phyloP scores from a whole-genome alignment of 306 rosid species.

The Vachellia collinsii region DNA sequence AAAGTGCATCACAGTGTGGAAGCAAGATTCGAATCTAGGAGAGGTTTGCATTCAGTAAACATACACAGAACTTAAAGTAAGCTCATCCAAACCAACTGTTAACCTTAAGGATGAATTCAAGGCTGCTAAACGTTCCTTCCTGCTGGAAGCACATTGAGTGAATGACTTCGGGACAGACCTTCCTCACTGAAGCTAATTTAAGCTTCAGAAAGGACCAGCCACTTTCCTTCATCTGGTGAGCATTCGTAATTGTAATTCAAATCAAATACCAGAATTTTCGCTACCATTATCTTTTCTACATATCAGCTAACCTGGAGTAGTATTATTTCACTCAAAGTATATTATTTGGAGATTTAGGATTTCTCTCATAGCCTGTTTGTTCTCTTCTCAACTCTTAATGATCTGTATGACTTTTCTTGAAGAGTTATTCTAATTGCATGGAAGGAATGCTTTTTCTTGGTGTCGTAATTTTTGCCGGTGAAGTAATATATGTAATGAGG shows the following conservation, averaged over 20 bases:
- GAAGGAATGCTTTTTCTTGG: not conserved
- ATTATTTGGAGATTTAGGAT: not conserved
- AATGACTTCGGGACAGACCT: not conserved
- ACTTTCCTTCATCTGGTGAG: slow-evolving; percentile 7
- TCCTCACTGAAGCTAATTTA: slow-evolving; percentile 7
- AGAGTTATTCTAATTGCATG: not conserved
- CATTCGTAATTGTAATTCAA: not conserved
- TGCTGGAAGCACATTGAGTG: not conserved
- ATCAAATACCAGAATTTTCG: not conserved
- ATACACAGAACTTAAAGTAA: too few species aligned
- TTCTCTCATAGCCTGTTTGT: not conserved
- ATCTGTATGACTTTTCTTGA: not conserved
- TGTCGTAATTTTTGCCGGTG: not conserved
- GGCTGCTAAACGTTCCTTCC: too few species aligned
- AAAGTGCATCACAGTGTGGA: too few species aligned
- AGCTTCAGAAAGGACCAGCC: slow-evolving; percentile 4
- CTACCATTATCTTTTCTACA: not conserved
- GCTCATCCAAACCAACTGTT: too few species aligned
- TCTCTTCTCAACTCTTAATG: not conserved
- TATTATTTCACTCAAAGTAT: not conserved
- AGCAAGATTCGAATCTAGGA: too few species aligned
- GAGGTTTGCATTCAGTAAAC: too few species aligned
- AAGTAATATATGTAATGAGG: not conserved
- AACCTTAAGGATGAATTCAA: too few species aligned
- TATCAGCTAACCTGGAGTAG: not conserved